Evolutionary conservation across 2,329 filamentous ascomycete genomes (phyloP), one percentile per base, ranked within the genome.

Genomic region (Teratosphaeria gauchensis): DNA sequence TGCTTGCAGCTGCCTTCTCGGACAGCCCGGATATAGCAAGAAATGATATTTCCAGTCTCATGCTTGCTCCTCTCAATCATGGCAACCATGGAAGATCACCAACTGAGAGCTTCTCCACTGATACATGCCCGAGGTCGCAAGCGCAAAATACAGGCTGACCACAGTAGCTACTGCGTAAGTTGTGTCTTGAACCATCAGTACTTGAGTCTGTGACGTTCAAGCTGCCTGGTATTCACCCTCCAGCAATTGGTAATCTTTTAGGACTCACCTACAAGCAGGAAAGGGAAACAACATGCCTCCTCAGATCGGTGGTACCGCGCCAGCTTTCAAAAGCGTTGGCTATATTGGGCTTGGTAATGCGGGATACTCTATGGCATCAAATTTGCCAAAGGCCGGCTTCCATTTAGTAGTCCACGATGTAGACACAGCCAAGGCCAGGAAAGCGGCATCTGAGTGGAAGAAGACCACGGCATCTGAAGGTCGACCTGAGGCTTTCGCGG

Each of bases 301-400:
- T 4, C 42, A 48, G 19, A 48, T 14, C 9, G 46, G 46, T 21
- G 31, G 12, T 12, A 30, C 51, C 24, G 51, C 51, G 16, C 62
- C 35, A 19, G 53, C 63, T 19, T 62, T 65, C n/a, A 66, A 62
- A 54, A 65, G 58, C 38, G 65, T 72, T 31, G 71, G 70, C 55
- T 73, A 72, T 54, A 72, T 73, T 48, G 71, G 71, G 46, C 65
- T 72, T 9, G 70, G 71, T 54, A 70, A 70, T 59, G 70, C 71
- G 48, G 71, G 71, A 9, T 70, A 63, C 57, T 68, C 66, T 42
- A 69, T 72, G 66, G 70, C 69, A 24, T 68, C 68, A 12, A 71
- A 72, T 54, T 58, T 73, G 48, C 71, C 70, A 11, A 67, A 69
- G 58, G 63, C 69, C 8, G 69, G 69, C 35, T 73, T 70, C 59